Evolutionary conservation across 2,329 filamentous ascomycete genomes (phyloP), one percentile per base, ranked within the genome.

Genomic region (Talaromyces sp.): DNA sequence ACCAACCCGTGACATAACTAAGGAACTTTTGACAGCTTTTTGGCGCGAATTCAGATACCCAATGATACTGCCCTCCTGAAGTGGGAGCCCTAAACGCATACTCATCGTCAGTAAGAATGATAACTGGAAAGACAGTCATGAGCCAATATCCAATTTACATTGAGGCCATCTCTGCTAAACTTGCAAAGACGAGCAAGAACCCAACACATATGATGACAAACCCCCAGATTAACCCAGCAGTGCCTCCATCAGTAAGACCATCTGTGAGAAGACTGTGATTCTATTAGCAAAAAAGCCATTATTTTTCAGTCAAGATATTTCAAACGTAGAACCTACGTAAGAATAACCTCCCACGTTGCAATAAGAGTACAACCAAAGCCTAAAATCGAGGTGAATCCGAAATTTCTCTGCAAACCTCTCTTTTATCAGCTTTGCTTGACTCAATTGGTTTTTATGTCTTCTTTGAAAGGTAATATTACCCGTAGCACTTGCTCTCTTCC

Each of bases 41-140:
- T 16, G 80, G 80, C n/a, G 81, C 78, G 67, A 83, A 81, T 47
- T 81, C 76, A 14, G 75, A 77, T 3, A 80, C 76, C 76, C 77
- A 80, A 63, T 79, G 77, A 60, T 78, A 77, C 57, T 78, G 76
- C 16, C 75, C 76, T 43, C 76, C 76, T 7, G 78, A 73, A 47
- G 76, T 80, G 14, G 79, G 79, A 10, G 77, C 77, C 76, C 75
- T 78, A 6, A 6, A 52, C 14, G n/a, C 5, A 3, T 43, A 24
- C 31, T 37, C n/a, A 13, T 54, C 11, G 19, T 35, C 16, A 54
- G n/a, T 19, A 35, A 35, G 9, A 19, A 3, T 14, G 10, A 54
- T 54, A 13, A 22, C 14, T 54, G 10, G 48, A 37, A 22, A 22
- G 16, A 35, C 35, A 35, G 7, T 35, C 6, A 22, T 22, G 50